Base-by-base conservation (phyloP, 257 asterid species). In the Parsonsia alboflavescens region DNA sequence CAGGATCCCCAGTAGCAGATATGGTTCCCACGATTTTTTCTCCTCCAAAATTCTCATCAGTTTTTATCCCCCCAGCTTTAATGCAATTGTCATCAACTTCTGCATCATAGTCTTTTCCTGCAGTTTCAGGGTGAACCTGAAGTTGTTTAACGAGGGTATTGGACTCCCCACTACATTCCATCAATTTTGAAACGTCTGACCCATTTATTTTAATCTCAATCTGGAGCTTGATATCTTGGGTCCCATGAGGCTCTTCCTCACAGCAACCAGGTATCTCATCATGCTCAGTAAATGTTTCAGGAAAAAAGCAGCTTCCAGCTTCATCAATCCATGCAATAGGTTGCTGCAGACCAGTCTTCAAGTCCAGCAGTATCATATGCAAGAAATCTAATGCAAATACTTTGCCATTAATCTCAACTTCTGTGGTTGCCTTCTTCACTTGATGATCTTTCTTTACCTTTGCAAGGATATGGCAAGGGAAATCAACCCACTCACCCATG, bases 301-400 rank as follows among this genome's bases (percentile, higher is more conserved):
- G 98, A 68, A 91, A 91, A 78, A 88, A 91, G 79, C 97, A 91
- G 62, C 80, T 77, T 11, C 92, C 98, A 50, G 89, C 81, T 68
- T 84, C 89, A 84, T 93, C 98, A 80, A 93, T 88, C 97, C 98
- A 93, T 49, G 97, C 96, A 82, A 93, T 89, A 21, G 96, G 88
- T 56, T 82, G 87, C 59, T 68, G 84, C 73, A 73, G 52, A 70
- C 98, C 97, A 5, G 89, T 87, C 70, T 73, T 69, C 89, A 93
- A 68, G 83, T 91, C 96, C 83, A 87, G 74, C 79, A 68, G 83
- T 67, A 80, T 79, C 98, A 91, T 91, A 73, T 85, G 95, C 78
- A 91, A 64, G 76, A 93, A 91, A 84, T 91, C 97, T 26, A 93
- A 85, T 70, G 81, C 81, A 76, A 85, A 67, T 72, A 49, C 71